Base-by-base conservation (phyloP, 2,329 filamentous ascomycete species). In the Magnaporthiopsis poae region DNA sequence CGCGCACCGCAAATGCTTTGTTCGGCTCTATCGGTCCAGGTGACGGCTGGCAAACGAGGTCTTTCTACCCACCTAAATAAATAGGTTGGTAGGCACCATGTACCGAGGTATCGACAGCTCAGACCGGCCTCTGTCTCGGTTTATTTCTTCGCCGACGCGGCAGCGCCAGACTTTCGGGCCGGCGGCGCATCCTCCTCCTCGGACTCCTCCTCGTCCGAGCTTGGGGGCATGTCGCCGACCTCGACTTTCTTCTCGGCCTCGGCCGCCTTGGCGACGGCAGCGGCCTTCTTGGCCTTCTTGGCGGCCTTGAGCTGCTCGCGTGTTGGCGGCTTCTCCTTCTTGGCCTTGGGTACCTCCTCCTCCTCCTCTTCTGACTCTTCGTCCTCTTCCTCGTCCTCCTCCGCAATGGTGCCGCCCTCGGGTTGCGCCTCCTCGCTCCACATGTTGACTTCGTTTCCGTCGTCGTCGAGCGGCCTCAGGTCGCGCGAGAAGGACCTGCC, bases 401-500 rank as follows among this genome's bases (percentile, higher is more conserved):
- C 82, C 33, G 84, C 80, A 64, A 83, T 80, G 65, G 78, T 74
- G 46, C 84, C 80, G 65, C 83, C 80, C 64, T 78, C 75, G 56
- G 77, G 76, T 66, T 79, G 72, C 63, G 79, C 78, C 39, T 86
- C 79, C 75, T 88, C 86, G 75, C 85, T 88, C 91, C 94, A 96
- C 85, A 96, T 94, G 82, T 90, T 88, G 69, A 94, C 83, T 72
- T 91, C 88, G 74, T 95, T 95, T 72, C 94, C 95, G 75, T 98
- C 91, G 71, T 88, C 88, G 74, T 97, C 93, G 74, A 95, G 80
- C 27, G 93, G 93, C 77, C 91, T 88, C 62, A 98, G 87, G 77
- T 97, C 89, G 71, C 92, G 90, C 71, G 93, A 97, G 81, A 96
- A 99, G 75, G 96, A 89, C 80, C 97, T 96, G 74, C 95, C 95